Percentiles rank a stretch among this genome's conserved stretches.
Evolutionary conservation across 2,329 filamentous ascomycete genomes (phyloP).

Genomic region (Ilyonectria mors-panacis): DNA sequence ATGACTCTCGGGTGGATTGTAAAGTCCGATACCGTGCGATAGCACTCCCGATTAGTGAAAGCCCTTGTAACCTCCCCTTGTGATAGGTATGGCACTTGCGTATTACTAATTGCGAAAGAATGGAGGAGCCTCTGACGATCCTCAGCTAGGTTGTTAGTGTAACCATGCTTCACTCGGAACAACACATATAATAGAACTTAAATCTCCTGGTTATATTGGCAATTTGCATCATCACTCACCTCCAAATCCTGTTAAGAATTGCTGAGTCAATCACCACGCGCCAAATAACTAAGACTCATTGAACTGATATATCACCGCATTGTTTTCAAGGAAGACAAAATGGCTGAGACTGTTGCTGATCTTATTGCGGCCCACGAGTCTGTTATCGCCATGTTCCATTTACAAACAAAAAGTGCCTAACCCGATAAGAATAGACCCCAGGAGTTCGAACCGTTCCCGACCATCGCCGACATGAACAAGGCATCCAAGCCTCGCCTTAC

Average conservation of each 20-base stretch:
- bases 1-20: not conserved
- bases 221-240: not conserved
- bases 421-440: constrained; percentile 1
- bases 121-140: not conserved
- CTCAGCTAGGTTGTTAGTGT: not conserved
- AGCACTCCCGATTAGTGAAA: not conserved
- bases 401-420: not conserved
- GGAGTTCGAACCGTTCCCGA: constrained; percentile 8
- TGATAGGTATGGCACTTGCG: not conserved
- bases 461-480: not conserved
- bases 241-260: not conserved
- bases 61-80: not conserved
- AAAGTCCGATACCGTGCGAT: not conserved
- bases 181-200: not conserved
- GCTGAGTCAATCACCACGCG: not conserved
- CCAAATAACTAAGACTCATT: not conserved
- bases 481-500: constrained; percentile 11
- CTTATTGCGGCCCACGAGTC: constrained; percentile 6
- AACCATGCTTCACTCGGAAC: not conserved
- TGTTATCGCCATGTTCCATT: not conserved
- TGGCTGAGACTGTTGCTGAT: constrained; percentile 12
- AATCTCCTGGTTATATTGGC: not conserved
- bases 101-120: not conserved
- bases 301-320: not conserved
- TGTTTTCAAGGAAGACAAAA: not conserved